A percentile compares a stretch with the other conserved stretches of the same genome.
phyloP scores from a whole-genome alignment of 441 rosid species.

The Erodium moschatum region DNA sequence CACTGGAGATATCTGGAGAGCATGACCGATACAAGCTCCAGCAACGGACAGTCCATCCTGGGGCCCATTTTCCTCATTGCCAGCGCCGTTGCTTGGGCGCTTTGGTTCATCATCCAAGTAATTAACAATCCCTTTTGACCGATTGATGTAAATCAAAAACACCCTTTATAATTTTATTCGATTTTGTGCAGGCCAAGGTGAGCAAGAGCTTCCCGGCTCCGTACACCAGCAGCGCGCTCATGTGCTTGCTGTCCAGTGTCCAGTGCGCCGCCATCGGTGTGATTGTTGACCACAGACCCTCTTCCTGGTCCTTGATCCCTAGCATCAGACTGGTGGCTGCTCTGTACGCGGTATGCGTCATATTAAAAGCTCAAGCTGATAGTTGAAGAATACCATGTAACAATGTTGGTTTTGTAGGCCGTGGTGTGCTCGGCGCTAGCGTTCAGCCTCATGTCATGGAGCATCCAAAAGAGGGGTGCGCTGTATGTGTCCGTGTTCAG shows the following conservation, averaged over 20 bases:
- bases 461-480: conserved; percentile 67
- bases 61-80: conserved; percentile 57
- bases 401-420: conserved; percentile 21
- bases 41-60: conserved; percentile 32
- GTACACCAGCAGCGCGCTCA: conserved; percentile 61
- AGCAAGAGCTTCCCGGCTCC: conserved; percentile 68
- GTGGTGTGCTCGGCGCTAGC: conserved; percentile 63
- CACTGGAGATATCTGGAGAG: conserved; percentile 41
- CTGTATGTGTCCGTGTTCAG: conserved; percentile 82
- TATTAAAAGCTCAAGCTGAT: too few species aligned
- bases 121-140: background rate
- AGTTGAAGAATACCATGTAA: too few species aligned
- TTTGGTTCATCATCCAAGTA: conserved; percentile 80
- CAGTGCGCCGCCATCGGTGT: conserved; percentile 44
- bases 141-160: too few species aligned
- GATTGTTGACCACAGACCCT: conserved; percentile 29
- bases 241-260: conserved; percentile 65
- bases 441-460: conserved; percentile 59
- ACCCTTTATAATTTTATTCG: too few species aligned
- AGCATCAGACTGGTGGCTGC: conserved; percentile 52
- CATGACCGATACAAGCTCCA: conserved; percentile 16
- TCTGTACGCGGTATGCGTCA: conserved; percentile 52
- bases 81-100: conserved; percentile 51
- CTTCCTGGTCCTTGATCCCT: conserved; percentile 55
- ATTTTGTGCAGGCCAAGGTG: conserved; percentile 38